Percentiles rank a stretch among this genome's conserved stretches.
Evolutionary conservation across 139 green algal genomes (phyloP).

Genomic region (Prasinococcaceae sp.): DNA sequence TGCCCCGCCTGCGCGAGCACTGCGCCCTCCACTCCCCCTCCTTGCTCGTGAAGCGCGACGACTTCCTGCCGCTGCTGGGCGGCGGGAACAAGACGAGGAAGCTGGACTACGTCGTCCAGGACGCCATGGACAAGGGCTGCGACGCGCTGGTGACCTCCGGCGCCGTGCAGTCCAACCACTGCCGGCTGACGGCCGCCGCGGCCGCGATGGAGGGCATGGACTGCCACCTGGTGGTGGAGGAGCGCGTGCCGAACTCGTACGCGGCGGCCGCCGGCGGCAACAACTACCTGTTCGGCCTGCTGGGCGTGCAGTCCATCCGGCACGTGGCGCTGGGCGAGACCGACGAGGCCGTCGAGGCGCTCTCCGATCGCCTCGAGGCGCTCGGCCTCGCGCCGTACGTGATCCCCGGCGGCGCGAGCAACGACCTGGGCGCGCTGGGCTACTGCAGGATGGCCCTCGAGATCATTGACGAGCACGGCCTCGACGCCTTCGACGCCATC

Average conservation of each 20-base stretch:
- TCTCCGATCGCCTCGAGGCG: neutral
- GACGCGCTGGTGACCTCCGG: conserved; percentile 2
- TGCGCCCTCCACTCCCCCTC: neutral
- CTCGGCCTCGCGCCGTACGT: neutral
- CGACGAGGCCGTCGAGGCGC: neutral
- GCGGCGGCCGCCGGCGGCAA: neutral
- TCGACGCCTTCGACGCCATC: conserved; percentile 3
- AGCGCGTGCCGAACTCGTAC: neutral
- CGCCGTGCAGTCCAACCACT: conserved; percentile 8
- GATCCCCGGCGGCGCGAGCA: neutral
- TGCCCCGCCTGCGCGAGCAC: neutral
- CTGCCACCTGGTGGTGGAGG: conserved; percentile 1
- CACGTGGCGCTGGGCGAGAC: neutral
- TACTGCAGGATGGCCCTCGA: neutral
- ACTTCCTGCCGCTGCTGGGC: neutral
- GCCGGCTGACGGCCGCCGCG: conserved; percentile 1
- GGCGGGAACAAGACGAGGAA: conserved; percentile 7
- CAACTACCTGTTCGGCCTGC: neutral
- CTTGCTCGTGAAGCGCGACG: conserved; percentile 6
- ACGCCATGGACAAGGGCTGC: neutral
- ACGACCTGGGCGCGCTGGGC: neutral
- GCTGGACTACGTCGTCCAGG: conserved; percentile 4
- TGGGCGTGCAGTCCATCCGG: neutral
- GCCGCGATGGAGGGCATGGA: neutral
- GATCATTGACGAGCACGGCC: neutral